These are phyloP conservation scores for Penicillium cataractarum DNA, from an alignment of 495 filamentous ascomycete species.

Conservation along the genomic window DNA sequence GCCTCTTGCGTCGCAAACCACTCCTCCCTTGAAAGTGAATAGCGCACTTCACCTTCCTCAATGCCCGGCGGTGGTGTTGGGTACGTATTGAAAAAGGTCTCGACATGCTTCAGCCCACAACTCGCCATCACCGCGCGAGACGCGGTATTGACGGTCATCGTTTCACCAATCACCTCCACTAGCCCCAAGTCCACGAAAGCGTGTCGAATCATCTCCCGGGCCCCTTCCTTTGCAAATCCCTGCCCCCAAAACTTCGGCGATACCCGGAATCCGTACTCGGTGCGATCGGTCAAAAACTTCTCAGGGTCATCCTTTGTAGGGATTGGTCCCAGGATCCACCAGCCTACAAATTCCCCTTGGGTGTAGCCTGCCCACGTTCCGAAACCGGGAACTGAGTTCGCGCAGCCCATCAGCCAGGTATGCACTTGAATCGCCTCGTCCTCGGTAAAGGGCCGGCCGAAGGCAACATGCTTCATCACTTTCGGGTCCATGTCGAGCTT, in stretches of 20 bases:
- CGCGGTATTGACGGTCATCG: constrained; percentile 21
- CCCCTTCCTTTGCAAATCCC: constrained; percentile 24
- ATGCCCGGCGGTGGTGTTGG: constrained; percentile 20
- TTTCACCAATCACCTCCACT: constrained; percentile 21
- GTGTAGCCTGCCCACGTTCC: constrained; percentile 21
- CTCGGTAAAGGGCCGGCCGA: constrained; percentile 15
- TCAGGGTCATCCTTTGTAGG: constrained; percentile 10
- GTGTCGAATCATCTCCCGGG: constrained; percentile 13
- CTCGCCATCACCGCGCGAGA: constrained; percentile 14
- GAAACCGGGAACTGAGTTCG: constrained; percentile 14
- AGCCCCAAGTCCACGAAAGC: constrained; percentile 21
- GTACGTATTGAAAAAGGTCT: constrained; percentile 22
- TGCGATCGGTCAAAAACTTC: constrained; percentile 12
- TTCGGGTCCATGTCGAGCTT: constrained; percentile 20
- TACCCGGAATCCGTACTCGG: constrained; percentile 21
- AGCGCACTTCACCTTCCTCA: constrained; percentile 25
- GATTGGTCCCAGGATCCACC: constrained; percentile 22
- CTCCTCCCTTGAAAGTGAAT: constrained; percentile 18
- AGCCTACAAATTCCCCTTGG: constrained; percentile 20
- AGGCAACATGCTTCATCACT: constrained; percentile 23
- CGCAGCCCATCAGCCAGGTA: constrained; percentile 13
- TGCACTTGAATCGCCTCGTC: constrained; percentile 21
- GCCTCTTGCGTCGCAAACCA: constrained; percentile 4
- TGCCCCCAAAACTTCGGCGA: constrained; percentile 19
- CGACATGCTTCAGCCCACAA: constrained; percentile 21